Evolutionary conservation across 345 rosid genomes (phyloP), one percentile per base, ranked within the genome.

Genomic region (Dimocarpus longan): DNA sequence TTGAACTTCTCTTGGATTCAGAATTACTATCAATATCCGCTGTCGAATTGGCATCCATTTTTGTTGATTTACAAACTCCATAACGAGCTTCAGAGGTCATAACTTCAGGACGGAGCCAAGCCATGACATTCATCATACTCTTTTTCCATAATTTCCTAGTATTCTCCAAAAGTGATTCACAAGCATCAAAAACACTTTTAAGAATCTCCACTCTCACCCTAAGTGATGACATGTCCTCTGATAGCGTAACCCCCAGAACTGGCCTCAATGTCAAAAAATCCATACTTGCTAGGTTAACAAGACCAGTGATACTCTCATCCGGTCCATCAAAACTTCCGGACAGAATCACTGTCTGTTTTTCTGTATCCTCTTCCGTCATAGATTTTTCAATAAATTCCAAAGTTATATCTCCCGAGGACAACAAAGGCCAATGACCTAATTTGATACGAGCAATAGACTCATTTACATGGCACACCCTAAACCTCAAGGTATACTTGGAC

Each of bases 41-140:
- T 65, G 52, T 69, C 67, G 46, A 32, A 79, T 85, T 83, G 64
- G 48, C 70, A 68, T 84, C 90, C 76, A 70, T 75, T 76, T 79
- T 73, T 74, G 73, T 76, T 40, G 87, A 78, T 46, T 66, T 77
- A 72, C 73, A 39, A 72, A 80, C 43, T 68, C 92, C 91, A 86
- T 95, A 93, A 76, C 89, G 86, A 78, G 87, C 91, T 81, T 93
- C 97, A 13, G 96, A 92, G 42, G 96, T 91, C 86, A 86, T 80
- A 28, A 95, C 95, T 87, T 93, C 99, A 32, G 99, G 98, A 71
- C 93, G 89, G 78, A 95, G 77, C 99, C 99, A 95, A 78, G 92
- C 87, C 94, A 95, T 93, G 76, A 89, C 88, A 89, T 92, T 92
- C 81, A 90, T 78, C 95, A 95, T 90, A 85, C 98, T 93, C 86